Evolutionary conservation across 2,329 filamentous ascomycete species (phyloP), one percentile per base, ranked within the genome.

Genomic region (Fusarium agapanthi): DNA sequence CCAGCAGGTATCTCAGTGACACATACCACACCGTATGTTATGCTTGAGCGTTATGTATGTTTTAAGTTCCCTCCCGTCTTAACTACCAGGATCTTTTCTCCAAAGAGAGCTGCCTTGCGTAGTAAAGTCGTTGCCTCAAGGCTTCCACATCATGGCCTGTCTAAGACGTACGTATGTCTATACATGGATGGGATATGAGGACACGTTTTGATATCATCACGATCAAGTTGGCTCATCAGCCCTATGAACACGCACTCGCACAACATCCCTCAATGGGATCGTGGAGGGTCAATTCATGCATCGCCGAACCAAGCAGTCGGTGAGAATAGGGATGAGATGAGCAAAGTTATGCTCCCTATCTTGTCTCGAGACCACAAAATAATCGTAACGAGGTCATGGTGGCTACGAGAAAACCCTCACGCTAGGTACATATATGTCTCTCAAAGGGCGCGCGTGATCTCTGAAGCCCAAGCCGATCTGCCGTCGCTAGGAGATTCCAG

Each of bases 381-480:
- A 61, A 60, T 65, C 47, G 61, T 51, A 54, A 18, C 30, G 34
- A 28, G 24, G 9, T 18, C 22, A 60, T 47, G 8, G 34, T 56
- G 30, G 47, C 48, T 38, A n/a, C 34, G 34, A 69, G 34, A 69
- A 70, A 70, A 60, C 48, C 48, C 65, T 59, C 67, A 70, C 69
- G 38, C 60, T 65, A 66, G 44, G 40, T 68, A 68, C 67, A 56
- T 58, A 51, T 38, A 34, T 71, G 71, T 74, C 71, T 50, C 48
- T 41, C 40, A 64, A 71, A 73, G 62, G 71, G 71, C 71, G 71
- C 67, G 70, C 48, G 66, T 67, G 53, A 67, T 54, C 34, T 40
- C 20, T 38, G 35, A 40, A 38, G 35, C 50, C 58, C 57, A 53
- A 48, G 44, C 35, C 34, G 55, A 69, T 54, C 56, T 71, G 55